Base-by-base conservation (phyloP, 805 yeast genomes). In the Candida krabiensis region DNA sequence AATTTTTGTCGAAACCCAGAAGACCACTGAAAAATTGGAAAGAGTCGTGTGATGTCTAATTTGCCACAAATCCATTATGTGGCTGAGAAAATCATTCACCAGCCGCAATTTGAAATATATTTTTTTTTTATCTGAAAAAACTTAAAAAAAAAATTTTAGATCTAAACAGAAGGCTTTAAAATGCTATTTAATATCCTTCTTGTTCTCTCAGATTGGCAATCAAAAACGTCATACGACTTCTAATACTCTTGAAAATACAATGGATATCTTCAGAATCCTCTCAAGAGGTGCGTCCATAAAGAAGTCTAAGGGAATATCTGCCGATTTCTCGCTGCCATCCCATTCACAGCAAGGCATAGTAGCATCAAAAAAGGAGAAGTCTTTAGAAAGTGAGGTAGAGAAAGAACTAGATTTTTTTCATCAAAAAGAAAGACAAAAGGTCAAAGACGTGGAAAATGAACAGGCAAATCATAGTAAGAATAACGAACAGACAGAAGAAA, bases 201-300 rank as follows among this genome's bases (percentile, higher is more conserved):
- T n/a, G n/a, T n/a, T n/a, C n/a, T n/a, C n/a, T n/a, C n/a, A n/a
- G n/a, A n/a, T n/a, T n/a, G n/a, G n/a, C n/a, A n/a, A n/a, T n/a
- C n/a, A n/a, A n/a, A n/a, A n/a, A n/a, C n/a, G n/a, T n/a, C n/a
- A n/a, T n/a, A n/a, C n/a, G n/a, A n/a, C n/a, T n/a, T n/a, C n/a
- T n/a, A n/a, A n/a, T n/a, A n/a, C n/a, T n/a, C n/a, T n/a, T n/a
- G n/a, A 12, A 22, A 18, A 21, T 23, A 49, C 24, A 19, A 89
- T 89, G 96, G 99, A 91, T 67, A 83, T 91, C 43, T 93, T 91
- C 61, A 72, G 86, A 53, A 80, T 93, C 3, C 72, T 91, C 25
- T 71, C 89, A 0, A 70, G 97, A 55, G 98, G 98, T 16, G 96
- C 97, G 0, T 73, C 80, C 9, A 67, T 91, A 35, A 81, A 80